These are phyloP conservation scores for Cryptosporidium felis DNA, from an alignment of 169 alveolate genomes.

Conservation along the genomic window DNA sequence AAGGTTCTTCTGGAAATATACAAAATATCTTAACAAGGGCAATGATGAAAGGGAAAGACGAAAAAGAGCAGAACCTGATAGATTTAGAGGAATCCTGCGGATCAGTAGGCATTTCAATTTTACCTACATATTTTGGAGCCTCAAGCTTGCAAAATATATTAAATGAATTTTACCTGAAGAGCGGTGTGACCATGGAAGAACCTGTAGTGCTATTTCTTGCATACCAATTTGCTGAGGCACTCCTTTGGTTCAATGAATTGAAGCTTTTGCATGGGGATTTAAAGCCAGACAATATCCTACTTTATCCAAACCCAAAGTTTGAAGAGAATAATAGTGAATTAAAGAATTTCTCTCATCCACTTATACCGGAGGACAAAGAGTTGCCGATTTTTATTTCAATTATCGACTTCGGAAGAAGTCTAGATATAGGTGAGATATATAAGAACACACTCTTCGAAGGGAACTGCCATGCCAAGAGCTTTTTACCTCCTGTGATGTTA, in stretches of 20 bases:
- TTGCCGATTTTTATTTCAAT: conserved; percentile 30
- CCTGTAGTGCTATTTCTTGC: conserved; percentile 31
- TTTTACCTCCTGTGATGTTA: conserved; percentile 58
- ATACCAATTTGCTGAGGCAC: conserved; percentile 26
- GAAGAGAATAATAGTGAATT: neutral
- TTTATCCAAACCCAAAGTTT: conserved; percentile 50
- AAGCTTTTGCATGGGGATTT: conserved; percentile 59
- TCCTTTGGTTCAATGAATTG: conserved; percentile 48
- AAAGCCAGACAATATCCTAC: conserved; percentile 54
- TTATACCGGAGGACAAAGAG: conserved; percentile 4
- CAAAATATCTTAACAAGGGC: conserved; percentile 50
- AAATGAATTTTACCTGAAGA: conserved; percentile 27
- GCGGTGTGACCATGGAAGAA: conserved; percentile 44
- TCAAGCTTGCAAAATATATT: conserved; percentile 24
- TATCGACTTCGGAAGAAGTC: conserved; percentile 64
- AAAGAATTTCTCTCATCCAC: conserved; percentile 20
- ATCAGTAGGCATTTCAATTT: conserved; percentile 46
- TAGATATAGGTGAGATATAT: conserved; percentile 60
- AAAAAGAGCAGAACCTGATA: neutral
- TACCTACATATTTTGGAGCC: conserved; percentile 48
- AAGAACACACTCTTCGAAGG: conserved; percentile 58
- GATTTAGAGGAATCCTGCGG: neutral
- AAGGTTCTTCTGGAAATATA: conserved; percentile 32
- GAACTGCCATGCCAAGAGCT: conserved; percentile 49
- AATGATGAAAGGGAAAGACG: neutral